Evolutionary conservation across 768 basidiomycete species (phyloP).

Genomic region (Kwoniella botswanensis): DNA sequence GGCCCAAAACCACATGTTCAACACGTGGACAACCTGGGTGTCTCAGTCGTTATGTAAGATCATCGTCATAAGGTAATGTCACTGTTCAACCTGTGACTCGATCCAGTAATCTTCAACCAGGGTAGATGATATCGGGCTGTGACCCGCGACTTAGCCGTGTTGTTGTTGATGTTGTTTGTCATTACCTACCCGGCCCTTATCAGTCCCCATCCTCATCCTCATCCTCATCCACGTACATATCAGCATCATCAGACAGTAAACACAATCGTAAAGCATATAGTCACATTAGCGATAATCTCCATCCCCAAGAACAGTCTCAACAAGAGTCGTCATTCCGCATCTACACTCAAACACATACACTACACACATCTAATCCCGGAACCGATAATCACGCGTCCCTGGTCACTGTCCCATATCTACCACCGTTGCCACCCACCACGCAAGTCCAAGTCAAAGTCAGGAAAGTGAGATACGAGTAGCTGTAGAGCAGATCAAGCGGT

Average conservation of each 20-base stretch:
- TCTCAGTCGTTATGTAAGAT: neutral
- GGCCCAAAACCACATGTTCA: too few relatives aligned
- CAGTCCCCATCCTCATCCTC: neutral
- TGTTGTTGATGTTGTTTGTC: conserved; percentile 5
- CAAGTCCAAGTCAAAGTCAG: neutral
- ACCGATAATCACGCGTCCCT: conserved; percentile 12
- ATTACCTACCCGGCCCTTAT: neutral
- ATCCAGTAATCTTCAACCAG: neutral
- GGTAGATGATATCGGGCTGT: neutral
- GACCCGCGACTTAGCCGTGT: neutral
- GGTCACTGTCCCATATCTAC: too few relatives aligned
- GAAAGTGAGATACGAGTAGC: neutral
- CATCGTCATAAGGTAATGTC: neutral
- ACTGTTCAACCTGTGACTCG: conserved; percentile 1
- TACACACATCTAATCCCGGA: conserved; percentile 1
- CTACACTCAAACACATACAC: conserved; percentile 1
- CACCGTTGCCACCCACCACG: conserved; percentile 13
- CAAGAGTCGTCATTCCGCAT: neutral
- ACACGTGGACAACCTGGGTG: neutral
- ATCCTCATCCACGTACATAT: neutral
- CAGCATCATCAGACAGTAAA: neutral
- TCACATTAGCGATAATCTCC: neutral
- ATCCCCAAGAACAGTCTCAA: neutral
- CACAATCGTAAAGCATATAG: neutral
- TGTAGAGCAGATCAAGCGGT: neutral